A percentile compares a stretch with the other conserved stretches of the same genome.
These are phyloP conservation scores for Aspergillus luchuensis DNA, from an alignment of 2,329 filamentous ascomycete genomes.

Conservation along the genomic window DNA sequence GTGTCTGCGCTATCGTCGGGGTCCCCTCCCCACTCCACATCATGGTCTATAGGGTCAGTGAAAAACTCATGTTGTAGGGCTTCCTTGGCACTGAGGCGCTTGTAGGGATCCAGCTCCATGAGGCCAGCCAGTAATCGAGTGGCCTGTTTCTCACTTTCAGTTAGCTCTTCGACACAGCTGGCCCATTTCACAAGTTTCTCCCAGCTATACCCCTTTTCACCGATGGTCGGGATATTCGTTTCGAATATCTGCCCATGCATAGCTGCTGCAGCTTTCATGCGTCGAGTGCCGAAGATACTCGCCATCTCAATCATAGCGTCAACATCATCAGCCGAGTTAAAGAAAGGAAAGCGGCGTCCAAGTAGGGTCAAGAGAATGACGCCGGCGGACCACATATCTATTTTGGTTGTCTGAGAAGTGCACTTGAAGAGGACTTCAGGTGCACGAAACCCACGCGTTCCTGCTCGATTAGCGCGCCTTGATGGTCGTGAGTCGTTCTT, in stretches of 20 bases:
- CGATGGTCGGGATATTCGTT: conserved; percentile 88
- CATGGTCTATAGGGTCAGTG: conserved; percentile 42
- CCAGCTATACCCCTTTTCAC: conserved; percentile 78
- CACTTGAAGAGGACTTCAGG: conserved; percentile 98
- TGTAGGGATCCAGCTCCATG: conserved; percentile 48
- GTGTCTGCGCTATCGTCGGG: conserved; percentile 40
- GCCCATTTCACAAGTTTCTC: conserved; percentile 97
- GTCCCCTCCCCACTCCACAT: conserved; percentile 44
- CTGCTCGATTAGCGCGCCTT: conserved; percentile 87
- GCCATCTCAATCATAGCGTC: conserved; percentile 97
- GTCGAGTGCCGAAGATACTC: conserved; percentile 83
- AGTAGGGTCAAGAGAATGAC: conserved; percentile 97
- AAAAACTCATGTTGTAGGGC: conserved; percentile 51
- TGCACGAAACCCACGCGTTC: conserved; percentile 91
- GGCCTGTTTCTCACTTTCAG: conserved; percentile 49
- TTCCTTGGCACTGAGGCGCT: conserved; percentile 46
- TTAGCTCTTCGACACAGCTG: conserved; percentile 70
- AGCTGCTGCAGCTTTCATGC: conserved; percentile 79
- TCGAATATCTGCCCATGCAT: conserved; percentile 92
- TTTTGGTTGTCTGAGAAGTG: conserved; percentile 87
- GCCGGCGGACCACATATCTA: conserved; percentile 95
- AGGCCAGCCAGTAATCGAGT: conserved; percentile 46
- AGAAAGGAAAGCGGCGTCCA: conserved; percentile 91
- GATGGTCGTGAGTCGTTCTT: conserved; percentile 88
- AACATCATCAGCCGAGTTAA: conserved; percentile 97